Percentiles rank a stretch among this genome's conserved stretches.
These are phyloP conservation scores for Rhododendron ferrugineum DNA, from an alignment of 148 eudicot genomes.

Conservation along the genomic window DNA sequence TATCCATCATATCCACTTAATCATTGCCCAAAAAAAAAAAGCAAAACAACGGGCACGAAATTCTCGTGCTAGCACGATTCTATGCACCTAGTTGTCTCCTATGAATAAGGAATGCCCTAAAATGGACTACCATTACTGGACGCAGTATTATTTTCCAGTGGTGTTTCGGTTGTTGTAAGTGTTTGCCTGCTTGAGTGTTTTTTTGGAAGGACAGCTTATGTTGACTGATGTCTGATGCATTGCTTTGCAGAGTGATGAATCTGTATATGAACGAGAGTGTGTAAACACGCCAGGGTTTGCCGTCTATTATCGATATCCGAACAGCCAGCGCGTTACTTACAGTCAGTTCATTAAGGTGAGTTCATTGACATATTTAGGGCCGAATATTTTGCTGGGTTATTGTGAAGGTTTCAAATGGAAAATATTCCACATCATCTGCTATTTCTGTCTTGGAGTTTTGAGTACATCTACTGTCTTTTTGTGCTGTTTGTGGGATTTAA, in stretches of 20 bases:
- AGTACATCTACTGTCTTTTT: neutral
- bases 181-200: neutral
- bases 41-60: too few relatives aligned
- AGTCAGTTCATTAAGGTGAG: slow-evolving; percentile 90
- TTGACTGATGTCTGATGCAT: neutral
- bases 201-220: neutral
- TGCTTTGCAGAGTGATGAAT: slow-evolving; percentile 75
- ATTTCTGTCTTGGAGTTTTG: neutral
- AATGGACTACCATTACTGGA: neutral
- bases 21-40: too few relatives aligned
- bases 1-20: too few relatives aligned
- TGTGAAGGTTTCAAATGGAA: neutral
- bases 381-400: neutral
- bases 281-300: slow-evolving; percentile 99
- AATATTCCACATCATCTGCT: neutral
- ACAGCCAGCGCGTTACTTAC: slow-evolving; percentile 90
- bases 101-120: neutral
- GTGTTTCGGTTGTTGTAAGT: neutral
- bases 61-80: too few relatives aligned
- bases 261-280: slow-evolving; percentile 89
- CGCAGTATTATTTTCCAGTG: neutral
- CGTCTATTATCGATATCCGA: slow-evolving; percentile 86
- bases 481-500: neutral
- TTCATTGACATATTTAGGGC: slow-evolving; percentile 3
- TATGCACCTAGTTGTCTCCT: neutral